Conservation (phyloP, 805 yeast genomes). For the Kluyveromyces starmeri region DNA sequence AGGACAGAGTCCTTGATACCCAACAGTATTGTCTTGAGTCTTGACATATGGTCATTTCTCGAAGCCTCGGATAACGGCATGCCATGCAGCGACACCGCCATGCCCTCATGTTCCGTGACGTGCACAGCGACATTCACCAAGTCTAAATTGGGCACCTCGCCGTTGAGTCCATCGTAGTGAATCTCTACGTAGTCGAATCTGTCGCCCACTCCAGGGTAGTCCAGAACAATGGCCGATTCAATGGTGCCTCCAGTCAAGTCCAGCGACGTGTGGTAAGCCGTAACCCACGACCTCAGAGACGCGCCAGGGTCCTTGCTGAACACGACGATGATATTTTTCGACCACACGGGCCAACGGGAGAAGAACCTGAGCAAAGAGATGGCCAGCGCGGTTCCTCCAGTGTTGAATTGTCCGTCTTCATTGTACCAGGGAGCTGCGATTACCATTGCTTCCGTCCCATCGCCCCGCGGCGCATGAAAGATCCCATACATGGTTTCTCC, state of each 20-base stretch:
- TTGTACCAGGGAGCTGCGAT: slow-evolving; percentile 82
- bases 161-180: slow-evolving; percentile 81
- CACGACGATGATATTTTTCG: slow-evolving; percentile 83
- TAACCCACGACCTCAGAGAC: slow-evolving; percentile 81
- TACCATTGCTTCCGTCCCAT: slow-evolving; percentile 92
- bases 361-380: slow-evolving; percentile 73
- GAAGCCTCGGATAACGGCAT: slow-evolving; percentile 39
- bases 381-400: slow-evolving; percentile 72
- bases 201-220: slow-evolving; percentile 60
- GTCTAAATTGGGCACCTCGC: slow-evolving; percentile 92
- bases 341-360: slow-evolving; percentile 85
- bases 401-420: slow-evolving; percentile 52
- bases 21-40: slow-evolving; percentile 49
- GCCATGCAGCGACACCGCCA: slow-evolving; percentile 59
- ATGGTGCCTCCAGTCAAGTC: slow-evolving; percentile 89
- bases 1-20: slow-evolving; percentile 65
- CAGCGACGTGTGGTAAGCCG: slow-evolving; percentile 78
- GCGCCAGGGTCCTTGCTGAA: slow-evolving; percentile 63
- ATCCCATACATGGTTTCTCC: slow-evolving; percentile 64
- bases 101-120: slow-evolving; percentile 66
- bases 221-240: slow-evolving; percentile 82
- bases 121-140: slow-evolving; percentile 73
- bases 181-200: slow-evolving; percentile 67
- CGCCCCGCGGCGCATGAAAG: slow-evolving; percentile 89
- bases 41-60: slow-evolving; percentile 37